phyloP scores from a whole-genome alignment of 2,329 filamentous ascomycete species.

The Diplodia sapinea region DNA sequence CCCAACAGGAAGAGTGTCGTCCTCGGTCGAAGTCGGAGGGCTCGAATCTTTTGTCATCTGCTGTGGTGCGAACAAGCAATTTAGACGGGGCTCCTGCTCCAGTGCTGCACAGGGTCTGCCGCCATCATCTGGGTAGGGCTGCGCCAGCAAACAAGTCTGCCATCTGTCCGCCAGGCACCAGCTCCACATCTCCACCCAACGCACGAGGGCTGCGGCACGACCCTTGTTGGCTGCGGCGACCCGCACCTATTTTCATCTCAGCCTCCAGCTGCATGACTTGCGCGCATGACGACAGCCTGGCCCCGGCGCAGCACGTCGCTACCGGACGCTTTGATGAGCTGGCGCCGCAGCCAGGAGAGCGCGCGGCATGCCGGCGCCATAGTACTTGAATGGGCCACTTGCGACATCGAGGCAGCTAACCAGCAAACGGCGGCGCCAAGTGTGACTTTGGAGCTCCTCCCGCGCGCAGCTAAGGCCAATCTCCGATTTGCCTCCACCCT shows the following conservation, averaged over 20 bases:
- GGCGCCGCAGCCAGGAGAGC: slow-evolving; percentile 22
- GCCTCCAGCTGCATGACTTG: slow-evolving; percentile 23
- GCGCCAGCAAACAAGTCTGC: background rate
- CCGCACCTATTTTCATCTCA: slow-evolving; percentile 8
- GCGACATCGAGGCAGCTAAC: slow-evolving; percentile 4
- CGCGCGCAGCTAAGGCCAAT: slow-evolving; percentile 29
- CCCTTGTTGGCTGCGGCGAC: slow-evolving; percentile 6
- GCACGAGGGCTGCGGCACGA: slow-evolving; percentile 13
- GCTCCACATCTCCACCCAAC: background rate
- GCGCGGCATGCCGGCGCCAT: background rate
- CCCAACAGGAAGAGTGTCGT: no score
- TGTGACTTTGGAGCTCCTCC: slow-evolving; percentile 20
- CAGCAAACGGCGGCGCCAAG: slow-evolving; percentile 6
- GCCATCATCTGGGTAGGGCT: slow-evolving; percentile 9
- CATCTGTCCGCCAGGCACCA: background rate
- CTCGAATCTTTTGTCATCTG: no score
- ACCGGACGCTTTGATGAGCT: slow-evolving; percentile 18
- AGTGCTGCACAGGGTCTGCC: background rate
- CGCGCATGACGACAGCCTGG: slow-evolving; percentile 24
- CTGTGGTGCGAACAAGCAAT: slow-evolving; percentile 11
- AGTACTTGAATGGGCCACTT: background rate
- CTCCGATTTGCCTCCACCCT: slow-evolving; percentile 29
- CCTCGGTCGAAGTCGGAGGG: no score
- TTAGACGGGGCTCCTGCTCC: background rate
- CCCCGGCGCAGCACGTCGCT: slow-evolving; percentile 10